A percentile compares a stretch with the other conserved stretches of the same genome.
Conservation (phyloP, 148 eudicot genomes). For the Gaultheria prostrata region DNA sequence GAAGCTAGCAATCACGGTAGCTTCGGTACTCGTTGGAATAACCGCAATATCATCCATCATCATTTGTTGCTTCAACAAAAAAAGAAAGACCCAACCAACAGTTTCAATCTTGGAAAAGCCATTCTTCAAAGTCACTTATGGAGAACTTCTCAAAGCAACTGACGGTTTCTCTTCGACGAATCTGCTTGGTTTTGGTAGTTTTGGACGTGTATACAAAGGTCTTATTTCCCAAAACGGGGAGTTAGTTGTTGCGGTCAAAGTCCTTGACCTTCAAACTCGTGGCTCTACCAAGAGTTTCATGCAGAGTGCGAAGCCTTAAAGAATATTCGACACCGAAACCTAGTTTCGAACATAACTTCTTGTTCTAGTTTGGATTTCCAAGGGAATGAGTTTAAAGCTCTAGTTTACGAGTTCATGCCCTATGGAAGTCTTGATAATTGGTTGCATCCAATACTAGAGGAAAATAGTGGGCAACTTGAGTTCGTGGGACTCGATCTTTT, state of each 20-base stretch:
- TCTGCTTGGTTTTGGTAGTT: slow-evolving; percentile 3
- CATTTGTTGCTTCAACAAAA: neutral
- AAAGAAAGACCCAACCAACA: neutral
- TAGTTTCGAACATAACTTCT: neutral
- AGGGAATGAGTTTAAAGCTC: neutral
- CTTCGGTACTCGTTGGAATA: neutral
- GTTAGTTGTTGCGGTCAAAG: neutral
- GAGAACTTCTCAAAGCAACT: slow-evolving; percentile 1
- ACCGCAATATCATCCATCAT: no score
- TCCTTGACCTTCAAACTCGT: neutral
- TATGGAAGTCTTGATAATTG: neutral
- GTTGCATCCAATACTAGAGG: neutral
- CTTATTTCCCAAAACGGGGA: neutral
- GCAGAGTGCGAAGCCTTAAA: neutral
- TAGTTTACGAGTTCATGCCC: slow-evolving; percentile 2
- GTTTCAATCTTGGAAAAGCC: neutral
- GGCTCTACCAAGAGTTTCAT: slow-evolving; percentile 1
- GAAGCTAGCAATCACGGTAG: neutral
- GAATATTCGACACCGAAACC: neutral
- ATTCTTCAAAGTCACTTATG: neutral
- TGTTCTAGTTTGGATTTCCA: neutral
- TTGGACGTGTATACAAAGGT: neutral
- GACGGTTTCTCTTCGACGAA: neutral
- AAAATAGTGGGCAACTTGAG: neutral
- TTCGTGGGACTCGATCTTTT: neutral